phyloP scores from a whole-genome alignment of 306 rosid genomes.

The Abrus pulchellus region DNA sequence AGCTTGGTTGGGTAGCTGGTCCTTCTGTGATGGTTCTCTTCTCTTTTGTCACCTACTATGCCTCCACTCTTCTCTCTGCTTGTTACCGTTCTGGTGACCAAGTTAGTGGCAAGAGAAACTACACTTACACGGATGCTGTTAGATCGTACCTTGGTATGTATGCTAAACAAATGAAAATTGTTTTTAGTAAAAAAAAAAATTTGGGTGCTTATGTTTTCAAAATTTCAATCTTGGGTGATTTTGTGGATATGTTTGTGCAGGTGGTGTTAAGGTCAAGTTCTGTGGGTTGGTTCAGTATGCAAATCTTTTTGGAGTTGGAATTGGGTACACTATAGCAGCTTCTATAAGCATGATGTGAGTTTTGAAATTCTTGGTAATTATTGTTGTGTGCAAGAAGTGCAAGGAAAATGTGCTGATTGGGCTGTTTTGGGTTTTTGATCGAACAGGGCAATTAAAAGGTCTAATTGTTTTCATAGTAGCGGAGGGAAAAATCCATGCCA shows the following conservation, averaged over 20 bases:
- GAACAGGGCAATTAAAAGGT: constrained; percentile 60
- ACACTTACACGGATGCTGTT: constrained; percentile 57
- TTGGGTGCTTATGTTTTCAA: not conserved
- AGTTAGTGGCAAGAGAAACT: constrained; percentile 54
- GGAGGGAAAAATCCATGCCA: constrained; percentile 53
- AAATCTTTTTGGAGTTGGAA: constrained; percentile 73
- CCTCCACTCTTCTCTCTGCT: constrained; percentile 47
- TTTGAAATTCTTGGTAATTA: not conserved
- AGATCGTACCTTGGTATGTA: constrained; percentile 51
- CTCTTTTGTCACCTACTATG: constrained; percentile 54
- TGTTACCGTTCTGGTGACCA: constrained; percentile 59
- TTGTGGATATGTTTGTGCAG: constrained; percentile 38
- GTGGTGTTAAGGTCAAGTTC: constrained; percentile 49
- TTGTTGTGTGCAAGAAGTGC: not conserved
- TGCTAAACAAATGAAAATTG: not conserved
- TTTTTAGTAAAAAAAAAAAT: not conserved
- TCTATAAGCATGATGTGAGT: constrained; percentile 94
- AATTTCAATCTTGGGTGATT: not conserved
- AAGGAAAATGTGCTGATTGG: constrained; percentile 22
- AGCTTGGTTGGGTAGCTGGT: constrained; percentile 66
- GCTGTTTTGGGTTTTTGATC: not conserved
- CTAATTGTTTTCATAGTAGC: constrained; percentile 52
- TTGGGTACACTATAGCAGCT: constrained; percentile 93
- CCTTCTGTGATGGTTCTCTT: constrained; percentile 56
- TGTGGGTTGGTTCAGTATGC: constrained; percentile 69